These are phyloP conservation scores for Penicillium arizonense DNA, from an alignment of 495 filamentous ascomycete genomes.

Conservation along the genomic window DNA sequence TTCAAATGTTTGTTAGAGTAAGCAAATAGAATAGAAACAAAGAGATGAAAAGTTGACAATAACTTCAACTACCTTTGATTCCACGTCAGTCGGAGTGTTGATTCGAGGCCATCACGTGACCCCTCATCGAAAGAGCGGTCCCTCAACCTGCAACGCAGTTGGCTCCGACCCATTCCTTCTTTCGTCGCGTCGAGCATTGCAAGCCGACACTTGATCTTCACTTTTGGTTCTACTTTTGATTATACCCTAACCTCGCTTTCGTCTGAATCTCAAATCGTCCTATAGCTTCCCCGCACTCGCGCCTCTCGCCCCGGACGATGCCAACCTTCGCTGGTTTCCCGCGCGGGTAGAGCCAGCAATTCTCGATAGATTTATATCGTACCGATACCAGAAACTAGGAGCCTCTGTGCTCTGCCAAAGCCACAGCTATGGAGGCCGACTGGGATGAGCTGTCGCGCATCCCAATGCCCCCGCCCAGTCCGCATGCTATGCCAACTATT, in stretches of 20 bases:
- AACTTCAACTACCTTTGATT: too few relatives aligned
- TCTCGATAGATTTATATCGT: conserved; percentile 4
- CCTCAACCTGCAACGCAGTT: background rate
- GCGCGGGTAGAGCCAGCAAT: conserved; percentile 27
- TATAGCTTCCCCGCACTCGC: conserved; percentile 45
- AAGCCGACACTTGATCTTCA: background rate
- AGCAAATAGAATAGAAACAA: too few relatives aligned
- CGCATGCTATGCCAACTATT: conserved; percentile 60
- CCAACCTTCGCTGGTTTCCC: conserved; percentile 31
- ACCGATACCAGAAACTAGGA: background rate
- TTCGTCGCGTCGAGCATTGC: conserved; percentile 2
- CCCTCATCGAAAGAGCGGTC: background rate
- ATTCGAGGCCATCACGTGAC: background rate
- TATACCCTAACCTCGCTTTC: background rate
- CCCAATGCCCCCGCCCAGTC: conserved; percentile 63
- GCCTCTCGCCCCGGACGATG: conserved; percentile 35
- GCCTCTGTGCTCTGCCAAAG: conserved; percentile 11
- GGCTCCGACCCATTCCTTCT: background rate
- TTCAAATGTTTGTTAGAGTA: too few relatives aligned
- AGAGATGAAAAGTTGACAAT: too few relatives aligned
- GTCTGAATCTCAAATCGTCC: background rate
- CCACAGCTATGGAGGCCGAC: conserved; percentile 45
- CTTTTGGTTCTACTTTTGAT: background rate
- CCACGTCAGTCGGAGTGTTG: too few relatives aligned
- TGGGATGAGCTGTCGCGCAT: conserved; percentile 68